Evolutionary conservation across 805 yeast species (phyloP), one percentile per base, ranked within the genome.

Genomic region (Suhomyces faveliae): DNA sequence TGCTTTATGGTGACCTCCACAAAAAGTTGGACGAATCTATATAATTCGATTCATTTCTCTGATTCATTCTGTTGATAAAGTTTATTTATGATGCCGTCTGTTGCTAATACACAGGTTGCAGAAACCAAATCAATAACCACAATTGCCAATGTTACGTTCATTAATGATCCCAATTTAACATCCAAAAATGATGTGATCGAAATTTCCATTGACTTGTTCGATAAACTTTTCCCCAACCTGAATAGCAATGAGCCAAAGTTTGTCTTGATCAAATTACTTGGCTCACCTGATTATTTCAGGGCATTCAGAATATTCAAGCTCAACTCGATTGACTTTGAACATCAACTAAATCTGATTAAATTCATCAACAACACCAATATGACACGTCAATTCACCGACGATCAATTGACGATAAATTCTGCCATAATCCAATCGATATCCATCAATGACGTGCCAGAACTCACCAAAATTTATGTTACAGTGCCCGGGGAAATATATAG

Each of bases 391-490:
- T 60, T 79, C 56, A 40, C 45, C 12, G 44, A 44, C 35, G 52
- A 50, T 33, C 48, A 53, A 12, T 42, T 53, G 15, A 79, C 83
- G 0, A 52, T 80, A 20, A 71, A 69, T 24, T 53, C 60, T 2
- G 71, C 77, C 23, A 52, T 69, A 4, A 55, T 78, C 6, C 70
- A 62, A 37, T 62, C 73, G 1, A 61, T 78, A 15, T 62, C 58
- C 17, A 22, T 55, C 4, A 46, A 56, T 1, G 54, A 57, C 5
- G 69, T 84, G 21, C 68, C 71, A 0, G 56, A 62, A 9, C 67
- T 83, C 10, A 53, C 77, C 3, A 66, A 71, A 5, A 69, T 79
- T 5, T 80, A 80, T 4, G 66, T 69, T 1, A 72, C 74, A 9
- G 74, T 79, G 5, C 86, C 83, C 21, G 58, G 59, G 5, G 61